Conservation (phyloP, 139 green algal species). For the Asterochloris sp. region DNA sequence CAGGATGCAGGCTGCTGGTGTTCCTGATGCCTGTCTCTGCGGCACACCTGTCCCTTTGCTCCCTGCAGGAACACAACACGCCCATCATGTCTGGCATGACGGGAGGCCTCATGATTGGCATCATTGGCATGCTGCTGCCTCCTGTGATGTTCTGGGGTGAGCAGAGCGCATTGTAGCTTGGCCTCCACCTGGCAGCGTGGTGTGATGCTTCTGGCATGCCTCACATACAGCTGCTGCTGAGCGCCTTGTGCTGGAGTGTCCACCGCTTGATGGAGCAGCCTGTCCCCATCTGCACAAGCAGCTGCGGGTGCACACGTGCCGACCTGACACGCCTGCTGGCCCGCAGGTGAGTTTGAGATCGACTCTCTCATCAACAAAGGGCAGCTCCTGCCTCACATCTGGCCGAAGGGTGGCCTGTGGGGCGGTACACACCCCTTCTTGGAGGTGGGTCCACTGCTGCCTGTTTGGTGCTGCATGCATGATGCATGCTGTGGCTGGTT, state of each 20-base stretch:
- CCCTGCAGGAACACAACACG: slow-evolving; percentile 38
- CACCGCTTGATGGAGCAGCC: no score
- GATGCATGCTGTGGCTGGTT: no score
- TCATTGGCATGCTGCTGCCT: slow-evolving; percentile 42
- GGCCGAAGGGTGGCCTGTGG: slow-evolving; percentile 31
- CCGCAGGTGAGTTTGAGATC: slow-evolving; percentile 39
- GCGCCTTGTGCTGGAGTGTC: no score
- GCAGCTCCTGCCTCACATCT: slow-evolving; percentile 39
- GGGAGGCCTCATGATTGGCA: slow-evolving; percentile 36
- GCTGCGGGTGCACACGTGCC: no score
- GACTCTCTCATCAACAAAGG: slow-evolving; percentile 29
- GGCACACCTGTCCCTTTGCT: neutral
- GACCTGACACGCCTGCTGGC: no score
- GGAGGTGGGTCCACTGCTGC: neutral
- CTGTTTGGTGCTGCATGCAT: no score
- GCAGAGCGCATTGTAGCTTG: neutral
- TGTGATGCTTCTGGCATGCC: no score
- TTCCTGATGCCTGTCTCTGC: neutral
- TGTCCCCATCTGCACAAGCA: no score
- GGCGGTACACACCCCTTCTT: neutral
- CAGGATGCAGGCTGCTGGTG: neutral
- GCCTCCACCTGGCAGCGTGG: no score
- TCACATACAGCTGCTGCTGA: no score
- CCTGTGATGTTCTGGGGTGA: slow-evolving; percentile 43
- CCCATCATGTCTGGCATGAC: slow-evolving; percentile 33